Conservation (phyloP, 805 yeast species). For the Candida suzukii region DNA sequence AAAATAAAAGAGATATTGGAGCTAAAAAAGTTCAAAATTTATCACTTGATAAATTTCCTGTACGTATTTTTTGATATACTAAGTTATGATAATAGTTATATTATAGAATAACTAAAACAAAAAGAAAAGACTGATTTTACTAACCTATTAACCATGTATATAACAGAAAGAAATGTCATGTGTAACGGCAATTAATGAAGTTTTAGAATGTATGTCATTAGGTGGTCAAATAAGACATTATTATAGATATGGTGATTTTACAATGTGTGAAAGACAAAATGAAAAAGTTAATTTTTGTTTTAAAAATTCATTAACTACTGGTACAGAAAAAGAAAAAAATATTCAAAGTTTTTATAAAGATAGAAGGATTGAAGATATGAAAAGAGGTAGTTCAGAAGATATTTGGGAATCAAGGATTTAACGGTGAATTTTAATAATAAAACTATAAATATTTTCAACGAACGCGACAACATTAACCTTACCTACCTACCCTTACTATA, state of each 20-base stretch:
- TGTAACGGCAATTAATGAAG: conserved; percentile 79
- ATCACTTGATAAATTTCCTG: conserved; percentile 23
- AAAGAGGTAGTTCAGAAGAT: conserved; percentile 74
- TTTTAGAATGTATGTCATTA: conserved; percentile 77
- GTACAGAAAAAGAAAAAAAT: conserved; percentile 39
- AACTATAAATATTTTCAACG: no score
- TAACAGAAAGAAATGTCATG: conserved; percentile 46
- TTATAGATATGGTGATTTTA: conserved; percentile 76
- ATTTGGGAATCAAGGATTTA: conserved; percentile 52
- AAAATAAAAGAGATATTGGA: conserved; percentile 18
- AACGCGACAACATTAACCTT: no score
- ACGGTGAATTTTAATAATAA: no score
- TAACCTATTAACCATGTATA: conserved; percentile 1
- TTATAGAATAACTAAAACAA: no score
- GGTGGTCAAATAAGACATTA: conserved; percentile 86
- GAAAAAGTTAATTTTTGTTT: conserved; percentile 79
- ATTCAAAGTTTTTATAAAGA: conserved; percentile 68
- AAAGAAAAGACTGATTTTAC: not conserved
- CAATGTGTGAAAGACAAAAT: conserved; percentile 61
- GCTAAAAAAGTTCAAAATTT: conserved; percentile 19
- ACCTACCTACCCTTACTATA: no score
- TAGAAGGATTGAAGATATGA: conserved; percentile 51
- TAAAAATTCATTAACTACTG: conserved; percentile 45
- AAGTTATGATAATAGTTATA: no score
- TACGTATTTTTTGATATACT: conserved; percentile 13